phyloP scores from a whole-genome alignment of 2,329 filamentous ascomycete genomes.

The Pseudocercospora pini-densiflorae region DNA sequence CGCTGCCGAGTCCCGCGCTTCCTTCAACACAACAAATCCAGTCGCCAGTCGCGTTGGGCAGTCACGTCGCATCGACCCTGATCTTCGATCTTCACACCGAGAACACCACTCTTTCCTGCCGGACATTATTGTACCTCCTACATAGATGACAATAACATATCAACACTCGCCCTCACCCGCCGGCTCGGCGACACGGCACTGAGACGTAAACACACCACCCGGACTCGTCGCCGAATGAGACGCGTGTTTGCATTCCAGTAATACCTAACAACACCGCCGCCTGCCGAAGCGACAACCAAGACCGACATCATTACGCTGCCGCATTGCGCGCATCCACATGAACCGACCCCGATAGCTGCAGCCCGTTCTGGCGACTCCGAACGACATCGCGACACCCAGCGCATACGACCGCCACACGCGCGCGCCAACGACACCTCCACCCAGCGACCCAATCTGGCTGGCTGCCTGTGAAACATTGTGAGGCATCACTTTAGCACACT shows the following conservation, averaged over 20 bases:
- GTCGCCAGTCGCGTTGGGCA: not conserved
- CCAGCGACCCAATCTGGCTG: conserved; percentile 14
- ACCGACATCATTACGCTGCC: conserved; percentile 30
- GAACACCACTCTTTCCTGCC: not conserved
- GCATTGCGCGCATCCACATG: conserved; percentile 23
- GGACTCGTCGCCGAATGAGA: not conserved
- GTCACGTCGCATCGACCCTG: not conserved
- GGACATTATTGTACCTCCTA: not conserved
- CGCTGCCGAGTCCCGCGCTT: not conserved
- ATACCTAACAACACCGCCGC: conserved; percentile 23
- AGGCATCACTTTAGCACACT: conserved; percentile 9
- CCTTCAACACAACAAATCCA: not conserved
- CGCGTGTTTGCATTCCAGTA: conserved; percentile 27
- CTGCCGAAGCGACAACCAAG: conserved; percentile 12
- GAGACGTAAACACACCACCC: not conserved
- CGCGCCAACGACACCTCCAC: conserved; percentile 5
- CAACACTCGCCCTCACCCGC: not conserved
- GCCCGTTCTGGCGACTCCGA: conserved; percentile 18
- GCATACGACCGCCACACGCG: conserved; percentile 3
- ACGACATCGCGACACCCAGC: not conserved
- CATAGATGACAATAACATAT: not conserved
- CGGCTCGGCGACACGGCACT: conserved; percentile 7
- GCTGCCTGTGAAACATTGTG: conserved; percentile 17
- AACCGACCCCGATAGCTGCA: conserved; percentile 20
- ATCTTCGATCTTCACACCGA: not conserved